Evolutionary conservation across 1,139 yeast species (phyloP).

Genomic region (Scheffersomyces quercinus): DNA sequence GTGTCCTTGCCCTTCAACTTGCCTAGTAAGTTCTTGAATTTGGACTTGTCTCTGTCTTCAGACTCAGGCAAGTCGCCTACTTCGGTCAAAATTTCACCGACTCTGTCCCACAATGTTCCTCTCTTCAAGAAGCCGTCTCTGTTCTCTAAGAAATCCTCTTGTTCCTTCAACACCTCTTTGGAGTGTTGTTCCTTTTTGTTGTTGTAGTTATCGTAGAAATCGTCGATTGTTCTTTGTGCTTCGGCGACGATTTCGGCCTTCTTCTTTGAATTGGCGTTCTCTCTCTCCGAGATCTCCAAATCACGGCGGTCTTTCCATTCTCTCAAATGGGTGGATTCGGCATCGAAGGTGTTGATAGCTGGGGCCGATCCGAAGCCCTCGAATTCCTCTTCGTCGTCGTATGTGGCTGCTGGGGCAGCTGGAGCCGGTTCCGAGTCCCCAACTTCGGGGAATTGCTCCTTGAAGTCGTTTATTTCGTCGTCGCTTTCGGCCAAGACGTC

Average conservation of each 20-base stretch:
- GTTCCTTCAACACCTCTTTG: constrained; percentile 63
- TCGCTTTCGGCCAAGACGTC: constrained; percentile 53
- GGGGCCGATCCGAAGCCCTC: constrained; percentile 24
- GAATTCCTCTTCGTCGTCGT: constrained; percentile 31
- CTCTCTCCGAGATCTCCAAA: constrained; percentile 80
- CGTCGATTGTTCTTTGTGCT: constrained; percentile 89
- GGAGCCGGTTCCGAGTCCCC: constrained; percentile 17
- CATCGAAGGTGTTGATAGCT: constrained; percentile 21
- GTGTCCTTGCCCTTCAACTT: constrained; percentile 30
- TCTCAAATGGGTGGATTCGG: constrained; percentile 57
- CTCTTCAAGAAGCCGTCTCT: constrained; percentile 79
- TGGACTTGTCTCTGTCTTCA: constrained; percentile 25
- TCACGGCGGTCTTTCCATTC: constrained; percentile 89
- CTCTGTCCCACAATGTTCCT: constrained; percentile 90
- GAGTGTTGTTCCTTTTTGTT: constrained; percentile 75
- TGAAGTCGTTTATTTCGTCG: constrained; percentile 65
- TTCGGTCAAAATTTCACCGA: constrained; percentile 46
- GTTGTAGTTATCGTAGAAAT: constrained; percentile 91
- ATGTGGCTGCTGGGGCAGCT: constrained; percentile 17
- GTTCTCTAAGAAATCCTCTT: constrained; percentile 70
- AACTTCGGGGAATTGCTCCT: constrained; percentile 70
- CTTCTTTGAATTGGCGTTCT: constrained; percentile 66
- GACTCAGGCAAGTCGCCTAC: constrained; percentile 34
- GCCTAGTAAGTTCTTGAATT: constrained; percentile 26
- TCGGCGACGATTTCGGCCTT: constrained; percentile 68